Base-by-base conservation (phyloP, 192 early-diverging fungal species). In the Gamsiella multidivaricata region DNA sequence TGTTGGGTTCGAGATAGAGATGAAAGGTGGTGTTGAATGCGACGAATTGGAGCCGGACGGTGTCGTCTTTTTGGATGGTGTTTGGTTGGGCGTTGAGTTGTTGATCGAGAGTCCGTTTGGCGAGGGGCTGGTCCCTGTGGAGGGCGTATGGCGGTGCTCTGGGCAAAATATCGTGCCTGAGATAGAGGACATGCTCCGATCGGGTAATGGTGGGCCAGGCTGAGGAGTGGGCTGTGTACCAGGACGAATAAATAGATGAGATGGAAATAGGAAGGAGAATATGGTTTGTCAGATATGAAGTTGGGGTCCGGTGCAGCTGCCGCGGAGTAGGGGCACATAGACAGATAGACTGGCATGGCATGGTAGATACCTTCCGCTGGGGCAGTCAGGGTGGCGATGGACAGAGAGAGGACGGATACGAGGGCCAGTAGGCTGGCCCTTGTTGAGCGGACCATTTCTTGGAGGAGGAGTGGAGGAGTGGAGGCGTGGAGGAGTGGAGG, bases 11-110 rank as follows among this genome's bases (percentile, higher is more conserved):
- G 22, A 93, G 74, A 33, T 92, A 67, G 41, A 93, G 70, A 56
- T 79, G 79, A 45, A 91, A 91, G 2, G 91, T 91, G 25, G 81
- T 82, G 64, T 91, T 91, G 82, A 83, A 91, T 33, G 88, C 88
- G 9, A 57, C 70, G 53, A 93, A 80, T 22, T 81, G 58, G 9
- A 92, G 52, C 47, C 88, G 86, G 55, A 91, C 74, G 28, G 81
- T 86, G 32, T 87, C 92, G 49, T 87, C 81, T 6, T 54, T 51
- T 20, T 54, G 23, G 34, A 78, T 68, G 37, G 62, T 78, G 22
- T 69, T 54, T 10, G 59, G 37, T 18, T 36, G 20, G 22, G 37
- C 29, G 5, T 28, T 15, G 7, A 66, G 57, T 26, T 18, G 0
- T 23, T 55, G 14, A 5, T 49, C 33, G 22, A 45, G 28, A 11